Conservation (phyloP, 2,329 filamentous ascomycete genomes). For the Aspergillus ochraceus region DNA sequence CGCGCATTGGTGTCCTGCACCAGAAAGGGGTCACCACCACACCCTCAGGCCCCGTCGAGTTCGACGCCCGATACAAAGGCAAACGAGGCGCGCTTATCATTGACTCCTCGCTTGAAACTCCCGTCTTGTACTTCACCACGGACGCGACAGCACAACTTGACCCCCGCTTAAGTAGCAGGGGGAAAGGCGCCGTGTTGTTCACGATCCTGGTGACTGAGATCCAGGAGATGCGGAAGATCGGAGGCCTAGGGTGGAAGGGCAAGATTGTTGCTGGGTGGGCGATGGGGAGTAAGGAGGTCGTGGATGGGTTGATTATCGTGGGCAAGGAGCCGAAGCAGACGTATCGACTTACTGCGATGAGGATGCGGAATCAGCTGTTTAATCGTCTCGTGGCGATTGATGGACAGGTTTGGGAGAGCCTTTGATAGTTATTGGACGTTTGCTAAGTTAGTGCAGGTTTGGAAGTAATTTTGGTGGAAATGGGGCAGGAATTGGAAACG, state of each 20-base stretch:
- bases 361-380: slow-evolving; percentile 73
- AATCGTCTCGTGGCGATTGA: slow-evolving; percentile 76
- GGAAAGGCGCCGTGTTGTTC: slow-evolving; percentile 62
- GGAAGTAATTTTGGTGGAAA: background rate
- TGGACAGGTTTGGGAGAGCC: slow-evolving; percentile 76
- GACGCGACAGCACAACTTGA: slow-evolving; percentile 28
- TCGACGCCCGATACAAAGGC: slow-evolving; percentile 69
- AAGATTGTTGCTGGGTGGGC: slow-evolving; percentile 82
- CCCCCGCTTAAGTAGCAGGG: slow-evolving; percentile 50
- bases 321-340: slow-evolving; percentile 55
- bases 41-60: slow-evolving; percentile 68
- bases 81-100: slow-evolving; percentile 73
- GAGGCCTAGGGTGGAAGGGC: slow-evolving; percentile 80
- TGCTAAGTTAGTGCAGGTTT: background rate
- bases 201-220: slow-evolving; percentile 71
- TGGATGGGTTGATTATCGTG: slow-evolving; percentile 70
- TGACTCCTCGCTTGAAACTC: slow-evolving; percentile 36
- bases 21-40: slow-evolving; percentile 41
- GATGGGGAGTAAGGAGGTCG: slow-evolving; percentile 65
- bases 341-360: slow-evolving; percentile 68
- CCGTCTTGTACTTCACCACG: slow-evolving; percentile 61
- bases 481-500: too few relatives aligned
- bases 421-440: background rate
- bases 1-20: slow-evolving; percentile 70
- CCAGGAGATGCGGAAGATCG: slow-evolving; percentile 72